phyloP scores from a whole-genome alignment of 192 early-diverging fungal species.

The Podila epicladia region DNA sequence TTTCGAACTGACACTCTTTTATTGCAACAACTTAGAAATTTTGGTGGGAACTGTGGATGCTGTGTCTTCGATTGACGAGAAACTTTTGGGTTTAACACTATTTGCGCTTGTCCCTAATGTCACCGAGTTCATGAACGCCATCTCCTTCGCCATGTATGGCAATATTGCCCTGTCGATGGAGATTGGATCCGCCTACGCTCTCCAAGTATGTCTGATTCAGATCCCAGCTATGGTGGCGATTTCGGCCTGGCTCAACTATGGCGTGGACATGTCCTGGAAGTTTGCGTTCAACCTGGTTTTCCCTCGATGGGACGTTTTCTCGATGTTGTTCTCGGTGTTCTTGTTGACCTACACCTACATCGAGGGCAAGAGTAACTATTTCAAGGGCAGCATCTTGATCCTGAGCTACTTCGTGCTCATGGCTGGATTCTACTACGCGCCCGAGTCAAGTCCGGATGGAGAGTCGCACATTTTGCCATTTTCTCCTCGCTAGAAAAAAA shows the following conservation, averaged over 20 bases:
- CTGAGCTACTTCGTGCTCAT: constrained; percentile 87
- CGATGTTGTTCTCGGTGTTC: constrained; percentile 66
- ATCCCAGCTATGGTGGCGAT: constrained; percentile 93
- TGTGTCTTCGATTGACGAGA: constrained; percentile 81
- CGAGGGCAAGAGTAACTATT: constrained; percentile 97
- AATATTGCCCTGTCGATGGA: constrained; percentile 91
- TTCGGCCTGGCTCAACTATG: constrained; percentile 69
- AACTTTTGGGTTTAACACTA: constrained; percentile 90
- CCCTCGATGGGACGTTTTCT: constrained; percentile 56
- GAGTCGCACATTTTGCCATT: background rate
- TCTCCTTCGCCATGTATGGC: constrained; percentile 92
- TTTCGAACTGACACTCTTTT: background rate
- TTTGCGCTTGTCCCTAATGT: constrained; percentile 95
- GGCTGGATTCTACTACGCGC: constrained; percentile 81
- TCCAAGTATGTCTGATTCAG: constrained; percentile 95
- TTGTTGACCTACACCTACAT: constrained; percentile 92
- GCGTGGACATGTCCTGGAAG: constrained; percentile 31
- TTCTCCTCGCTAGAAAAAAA: no score
- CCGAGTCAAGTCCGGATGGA: constrained; percentile 23
- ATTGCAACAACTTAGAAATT: constrained; percentile 66
- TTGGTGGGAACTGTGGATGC: constrained; percentile 87
- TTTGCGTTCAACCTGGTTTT: constrained; percentile 53
- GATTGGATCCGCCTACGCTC: constrained; percentile 95
- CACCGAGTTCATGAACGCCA: constrained; percentile 95
- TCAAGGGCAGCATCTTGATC: constrained; percentile 92